Evolutionary conservation across 345 rosid genomes (phyloP), one percentile per base, ranked within the genome.

Genomic region (Noccaea caerulescens): DNA sequence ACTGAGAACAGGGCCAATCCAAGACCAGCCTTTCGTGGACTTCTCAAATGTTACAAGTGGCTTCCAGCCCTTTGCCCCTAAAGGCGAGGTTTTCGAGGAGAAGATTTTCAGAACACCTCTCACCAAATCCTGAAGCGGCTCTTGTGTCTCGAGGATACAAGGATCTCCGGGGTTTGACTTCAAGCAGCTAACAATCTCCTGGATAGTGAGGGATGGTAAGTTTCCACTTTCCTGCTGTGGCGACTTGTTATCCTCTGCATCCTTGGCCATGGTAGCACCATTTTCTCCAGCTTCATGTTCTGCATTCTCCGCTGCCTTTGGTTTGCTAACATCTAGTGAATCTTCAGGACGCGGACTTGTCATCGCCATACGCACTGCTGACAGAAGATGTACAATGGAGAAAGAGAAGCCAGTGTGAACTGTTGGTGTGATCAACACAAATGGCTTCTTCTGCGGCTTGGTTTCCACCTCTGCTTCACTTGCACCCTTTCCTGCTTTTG

Each of bases 41-140:
- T 81, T 95, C 58, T 95, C 98, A 70, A 77, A 95, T 58, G 79
- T 80, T 50, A 85, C 97, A 57, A 95, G 99, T 4, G 88, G 81
- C 82, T 88, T 95, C 99, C 99, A 95, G 71, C 92, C 92, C 75
- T 95, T 95, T 47, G 93, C 98, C 66, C 99, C 99, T 58, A 92
- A 79, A 72, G 99, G 96, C 11, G 98, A 97, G 43, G 99, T 85
- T 78, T 82, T 95, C 0, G 99, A 92, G 52, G 92, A 84, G 79
- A 85, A 87, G 76, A 88, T 92, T 83, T 87, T 95, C 75, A 95
- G 85, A 68, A 87, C 97, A 71, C 99, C 99, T 84, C 96, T 87
- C 45, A 95, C 82, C 81, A 95, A 82, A 85, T 95, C 99, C 68
- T 89, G 90, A 68, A 95, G 97, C 4, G 97, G 97, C 79, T 91